Percentiles rank a stretch among this genome's conserved stretches.
Conservation (phyloP, 2,329 filamentous ascomycete genomes). For the Aspergillus melleus region DNA sequence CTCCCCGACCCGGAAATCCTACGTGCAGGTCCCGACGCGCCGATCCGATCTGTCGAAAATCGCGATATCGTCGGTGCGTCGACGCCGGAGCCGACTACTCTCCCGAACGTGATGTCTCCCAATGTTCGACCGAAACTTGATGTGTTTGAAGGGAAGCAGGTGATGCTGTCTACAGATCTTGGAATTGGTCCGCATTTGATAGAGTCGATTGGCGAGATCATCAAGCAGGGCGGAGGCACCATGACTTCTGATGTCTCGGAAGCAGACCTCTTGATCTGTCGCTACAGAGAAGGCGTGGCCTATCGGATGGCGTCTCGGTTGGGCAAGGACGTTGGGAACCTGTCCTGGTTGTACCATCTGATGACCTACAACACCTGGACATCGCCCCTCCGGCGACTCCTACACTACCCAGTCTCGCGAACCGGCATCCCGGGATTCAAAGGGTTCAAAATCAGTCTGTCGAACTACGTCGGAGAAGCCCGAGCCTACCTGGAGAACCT, state of each 20-base stretch:
- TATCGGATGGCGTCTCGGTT: conserved; percentile 75
- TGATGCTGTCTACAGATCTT: conserved; percentile 77
- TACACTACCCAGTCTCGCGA: conserved; percentile 85
- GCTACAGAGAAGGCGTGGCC: conserved; percentile 77
- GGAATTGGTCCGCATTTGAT: conserved; percentile 66
- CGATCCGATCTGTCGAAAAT: conserved; percentile 58
- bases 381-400: conserved; percentile 74
- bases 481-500: conserved; percentile 92
- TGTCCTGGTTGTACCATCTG: conserved; percentile 91
- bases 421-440: conserved; percentile 78
- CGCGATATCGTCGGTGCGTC: conserved; percentile 68
- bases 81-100: conserved; percentile 48
- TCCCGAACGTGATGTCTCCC: conserved; percentile 32
- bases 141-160: conserved; percentile 74
- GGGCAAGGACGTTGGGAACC: conserved; percentile 82
- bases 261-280: conserved; percentile 83
- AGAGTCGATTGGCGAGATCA: conserved; percentile 68
- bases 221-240: conserved; percentile 69
- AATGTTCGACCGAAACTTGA: conserved; percentile 56
- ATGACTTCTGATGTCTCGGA: conserved; percentile 65
- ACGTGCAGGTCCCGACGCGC: conserved; percentile 56
- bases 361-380: conserved; percentile 89
- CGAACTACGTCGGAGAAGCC: conserved; percentile 94
- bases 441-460: conserved; percentile 77
- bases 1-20: conserved; percentile 85